Conservation (phyloP, 139 green algal species). For the Chara braunii region DNA sequence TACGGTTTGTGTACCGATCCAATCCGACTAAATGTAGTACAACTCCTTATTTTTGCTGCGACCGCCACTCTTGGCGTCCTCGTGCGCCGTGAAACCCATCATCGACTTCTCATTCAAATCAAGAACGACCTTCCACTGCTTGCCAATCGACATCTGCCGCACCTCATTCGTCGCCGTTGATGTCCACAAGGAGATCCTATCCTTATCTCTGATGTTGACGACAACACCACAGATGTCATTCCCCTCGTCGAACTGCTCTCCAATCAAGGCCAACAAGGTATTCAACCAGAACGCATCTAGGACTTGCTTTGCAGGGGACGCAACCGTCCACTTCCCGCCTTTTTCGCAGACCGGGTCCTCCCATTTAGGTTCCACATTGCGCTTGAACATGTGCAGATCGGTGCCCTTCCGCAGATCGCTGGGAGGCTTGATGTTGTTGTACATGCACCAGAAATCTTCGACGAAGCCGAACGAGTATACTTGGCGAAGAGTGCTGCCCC, state of each 20-base stretch:
- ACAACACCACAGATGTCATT: constrained; percentile 90
- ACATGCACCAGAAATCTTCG: constrained; percentile 98
- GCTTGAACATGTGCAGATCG: constrained; percentile 93
- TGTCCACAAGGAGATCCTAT: constrained; percentile 87
- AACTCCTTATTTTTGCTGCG: no score
- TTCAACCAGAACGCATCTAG: constrained; percentile 91
- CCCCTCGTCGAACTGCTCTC: constrained; percentile 91
- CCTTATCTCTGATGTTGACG: constrained; percentile 74
- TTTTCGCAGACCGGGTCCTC: constrained; percentile 81
- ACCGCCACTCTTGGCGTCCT: no score
- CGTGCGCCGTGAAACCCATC: no score
- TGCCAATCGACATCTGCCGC: constrained; percentile 52
- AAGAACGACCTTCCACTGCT: no score
- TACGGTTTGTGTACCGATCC: no score
- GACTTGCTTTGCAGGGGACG: constrained; percentile 52
- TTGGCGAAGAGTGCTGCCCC: constrained; percentile 64
- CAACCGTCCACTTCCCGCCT: constrained; percentile 84
- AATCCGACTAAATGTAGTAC: no score
- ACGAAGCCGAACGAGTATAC: constrained; percentile 94
- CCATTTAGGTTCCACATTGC: constrained; percentile 95
- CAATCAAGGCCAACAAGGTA: constrained; percentile 83
- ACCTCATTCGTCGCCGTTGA: constrained; percentile 57
- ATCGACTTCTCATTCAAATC: no score
- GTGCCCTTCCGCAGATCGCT: constrained; percentile 65
- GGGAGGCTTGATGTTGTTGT: constrained; percentile 96